Conservation (phyloP, 495 filamentous ascomycete species). For the Entonaema liquescens region DNA sequence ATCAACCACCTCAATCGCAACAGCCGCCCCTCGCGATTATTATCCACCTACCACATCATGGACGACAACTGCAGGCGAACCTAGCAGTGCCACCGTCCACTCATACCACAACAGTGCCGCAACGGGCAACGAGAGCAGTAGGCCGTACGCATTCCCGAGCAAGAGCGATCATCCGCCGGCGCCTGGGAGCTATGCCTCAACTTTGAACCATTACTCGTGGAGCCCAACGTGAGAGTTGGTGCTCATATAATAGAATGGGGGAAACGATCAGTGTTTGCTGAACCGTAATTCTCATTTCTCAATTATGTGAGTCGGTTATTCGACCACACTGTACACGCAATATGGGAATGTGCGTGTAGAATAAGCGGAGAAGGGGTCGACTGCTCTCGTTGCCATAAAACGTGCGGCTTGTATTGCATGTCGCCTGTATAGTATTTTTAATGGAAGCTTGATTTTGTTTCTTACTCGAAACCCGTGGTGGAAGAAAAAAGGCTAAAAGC, state of each 20-base stretch:
- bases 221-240: slow-evolving; percentile 40
- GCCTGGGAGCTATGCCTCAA: slow-evolving; percentile 43
- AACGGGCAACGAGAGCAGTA: slow-evolving; percentile 45
- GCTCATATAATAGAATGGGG: slow-evolving; percentile 4
- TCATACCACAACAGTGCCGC: slow-evolving; percentile 43
- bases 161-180: slow-evolving; percentile 45
- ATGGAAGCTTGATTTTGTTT: slow-evolving; percentile 39
- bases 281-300: slow-evolving; percentile 24
- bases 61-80: slow-evolving; percentile 55
- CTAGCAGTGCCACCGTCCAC: slow-evolving; percentile 46
- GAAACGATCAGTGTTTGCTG: slow-evolving; percentile 10
- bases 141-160: slow-evolving; percentile 54
- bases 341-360: slow-evolving; percentile 1
- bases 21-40: slow-evolving; percentile 55
- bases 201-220: slow-evolving; percentile 50
- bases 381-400: slow-evolving; percentile 33
- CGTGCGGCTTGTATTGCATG: slow-evolving; percentile 32
- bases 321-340: slow-evolving; percentile 6
- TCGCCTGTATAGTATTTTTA: slow-evolving; percentile 48
- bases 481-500: slow-evolving; percentile 34
- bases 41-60: slow-evolving; percentile 56
- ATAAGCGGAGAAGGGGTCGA: slow-evolving; percentile 18
- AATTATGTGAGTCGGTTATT: slow-evolving; percentile 5
- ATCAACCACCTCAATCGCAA: slow-evolving; percentile 34
- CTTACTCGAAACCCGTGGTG: slow-evolving; percentile 35